Conservation (phyloP, 345 rosid species). For the Eucalyptus tenuipes region DNA sequence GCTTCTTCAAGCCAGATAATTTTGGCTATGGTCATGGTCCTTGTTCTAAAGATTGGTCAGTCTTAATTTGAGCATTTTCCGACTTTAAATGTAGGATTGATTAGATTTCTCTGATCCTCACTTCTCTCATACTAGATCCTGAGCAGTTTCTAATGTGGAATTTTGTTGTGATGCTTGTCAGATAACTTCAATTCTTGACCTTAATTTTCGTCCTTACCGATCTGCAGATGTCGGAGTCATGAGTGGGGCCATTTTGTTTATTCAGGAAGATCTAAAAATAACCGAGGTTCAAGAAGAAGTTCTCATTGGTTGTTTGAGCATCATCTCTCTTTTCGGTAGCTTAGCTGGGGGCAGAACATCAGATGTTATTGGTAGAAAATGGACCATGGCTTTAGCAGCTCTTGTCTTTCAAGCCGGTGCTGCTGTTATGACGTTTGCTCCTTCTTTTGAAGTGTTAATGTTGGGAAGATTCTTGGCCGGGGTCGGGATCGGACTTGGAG, state of each 20-base stretch:
- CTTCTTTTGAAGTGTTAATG: conserved; percentile 58
- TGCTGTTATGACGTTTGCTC: conserved; percentile 67
- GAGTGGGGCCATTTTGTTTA: conserved; percentile 93
- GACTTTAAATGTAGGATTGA: background rate
- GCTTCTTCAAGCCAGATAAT: background rate
- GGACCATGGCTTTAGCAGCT: conserved; percentile 93
- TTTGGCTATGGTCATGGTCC: background rate
- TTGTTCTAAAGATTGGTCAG: background rate
- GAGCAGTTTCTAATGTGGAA: background rate
- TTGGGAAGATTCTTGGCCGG: conserved; percentile 74
- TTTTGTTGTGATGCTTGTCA: background rate
- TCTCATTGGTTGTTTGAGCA: conserved; percentile 67
- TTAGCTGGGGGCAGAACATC: conserved; percentile 83
- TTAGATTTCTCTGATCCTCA: background rate
- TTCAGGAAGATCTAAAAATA: conserved; percentile 71
- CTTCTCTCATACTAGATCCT: background rate
- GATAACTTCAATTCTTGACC: background rate
- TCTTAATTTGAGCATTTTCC: background rate
- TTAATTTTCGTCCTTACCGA: background rate
- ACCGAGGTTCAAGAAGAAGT: conserved; percentile 74
- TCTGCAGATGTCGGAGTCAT: conserved; percentile 86
- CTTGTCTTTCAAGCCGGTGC: conserved; percentile 69
- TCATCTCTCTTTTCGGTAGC: conserved; percentile 77
- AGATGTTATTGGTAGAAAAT: conserved; percentile 70
- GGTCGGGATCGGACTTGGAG: conserved; percentile 78